phyloP scores from a whole-genome alignment of 179 eudicot species.

The Gypsophila paniculata region DNA sequence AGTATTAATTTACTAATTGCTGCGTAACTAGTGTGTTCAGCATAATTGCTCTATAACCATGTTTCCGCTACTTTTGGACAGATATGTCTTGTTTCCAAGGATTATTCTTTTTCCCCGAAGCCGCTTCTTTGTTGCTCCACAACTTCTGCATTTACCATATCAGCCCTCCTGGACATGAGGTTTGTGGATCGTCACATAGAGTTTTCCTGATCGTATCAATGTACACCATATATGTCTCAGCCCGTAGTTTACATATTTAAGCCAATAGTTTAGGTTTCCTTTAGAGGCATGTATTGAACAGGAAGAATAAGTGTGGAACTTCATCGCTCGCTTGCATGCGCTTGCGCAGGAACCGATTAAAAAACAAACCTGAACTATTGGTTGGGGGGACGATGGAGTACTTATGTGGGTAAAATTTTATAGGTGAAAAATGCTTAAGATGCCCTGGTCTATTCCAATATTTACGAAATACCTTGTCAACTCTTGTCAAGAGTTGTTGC shows the following conservation, averaged over 20 bases:
- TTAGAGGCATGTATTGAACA: too few relatives aligned
- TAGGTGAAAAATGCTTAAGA: background rate
- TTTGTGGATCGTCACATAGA: slow-evolving; percentile 43
- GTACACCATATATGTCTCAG: background rate
- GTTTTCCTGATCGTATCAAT: background rate
- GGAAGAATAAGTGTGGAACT: too few relatives aligned
- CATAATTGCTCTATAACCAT: background rate
- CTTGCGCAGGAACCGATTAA: too few relatives aligned
- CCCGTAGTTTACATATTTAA: background rate
- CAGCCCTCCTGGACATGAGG: slow-evolving; percentile 99
- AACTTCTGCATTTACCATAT: slow-evolving; percentile 96
- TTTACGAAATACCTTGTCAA: slow-evolving; percentile 43
- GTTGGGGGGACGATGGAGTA: slow-evolving; percentile 6
- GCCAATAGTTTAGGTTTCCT: too few relatives aligned
- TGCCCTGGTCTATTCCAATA: slow-evolving; percentile 26
- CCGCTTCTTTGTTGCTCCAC: slow-evolving; percentile 94
- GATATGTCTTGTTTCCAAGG: slow-evolving; percentile 99
- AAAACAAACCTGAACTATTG: too few relatives aligned
- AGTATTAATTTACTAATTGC: background rate
- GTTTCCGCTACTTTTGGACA: slow-evolving; percentile 27
- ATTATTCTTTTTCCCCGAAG: slow-evolving; percentile 96
- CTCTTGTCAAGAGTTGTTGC: slow-evolving; percentile 87
- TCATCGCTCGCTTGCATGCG: too few relatives aligned
- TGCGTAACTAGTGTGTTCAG: background rate
- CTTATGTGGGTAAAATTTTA: slow-evolving; percentile 1